A percentile compares a stretch with the other conserved stretches of the same genome.
Conservation (phyloP, 2,329 filamentous ascomycete species). For the Graphilbum sp. region DNA sequence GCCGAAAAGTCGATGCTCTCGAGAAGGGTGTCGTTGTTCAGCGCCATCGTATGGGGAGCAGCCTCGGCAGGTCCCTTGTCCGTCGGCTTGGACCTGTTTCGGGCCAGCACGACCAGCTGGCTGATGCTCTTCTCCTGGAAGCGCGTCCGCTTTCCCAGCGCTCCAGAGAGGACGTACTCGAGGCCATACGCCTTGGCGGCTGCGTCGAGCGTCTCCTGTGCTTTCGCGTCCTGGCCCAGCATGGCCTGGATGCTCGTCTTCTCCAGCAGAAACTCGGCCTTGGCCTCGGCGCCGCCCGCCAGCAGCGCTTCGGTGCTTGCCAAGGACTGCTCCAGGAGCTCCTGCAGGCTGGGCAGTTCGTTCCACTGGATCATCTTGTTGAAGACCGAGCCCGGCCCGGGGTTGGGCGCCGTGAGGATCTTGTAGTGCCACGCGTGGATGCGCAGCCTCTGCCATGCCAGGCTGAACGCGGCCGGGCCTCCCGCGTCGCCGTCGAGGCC, state of each 20-base stretch:
- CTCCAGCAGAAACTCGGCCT: slow-evolving; percentile 62
- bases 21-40: slow-evolving; percentile 87
- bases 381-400: slow-evolving; percentile 37
- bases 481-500: no score
- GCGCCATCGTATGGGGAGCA: slow-evolving; percentile 51
- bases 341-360: slow-evolving; percentile 39
- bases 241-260: slow-evolving; percentile 69
- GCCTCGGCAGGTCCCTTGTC: neutral
- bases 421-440: slow-evolving; percentile 55
- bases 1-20: slow-evolving; percentile 67
- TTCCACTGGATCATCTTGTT: slow-evolving; percentile 41
- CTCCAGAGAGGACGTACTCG: slow-evolving; percentile 67
- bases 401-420: slow-evolving; percentile 38
- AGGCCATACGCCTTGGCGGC: slow-evolving; percentile 56
- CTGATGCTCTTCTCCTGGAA: slow-evolving; percentile 69
- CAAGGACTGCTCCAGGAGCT: slow-evolving; percentile 24
- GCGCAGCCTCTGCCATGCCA: slow-evolving; percentile 50
- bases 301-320: no score
- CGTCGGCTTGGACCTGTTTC: neutral
- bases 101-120: slow-evolving; percentile 76
- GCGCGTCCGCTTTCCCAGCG: slow-evolving; percentile 69
- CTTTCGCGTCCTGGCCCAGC: slow-evolving; percentile 65
- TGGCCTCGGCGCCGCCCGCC: no score
- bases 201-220: slow-evolving; percentile 50
- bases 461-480: slow-evolving; percentile 15